Base-by-base conservation (phyloP, 2,329 filamentous ascomycete genomes). In the Nigrograna mackinnonii region DNA sequence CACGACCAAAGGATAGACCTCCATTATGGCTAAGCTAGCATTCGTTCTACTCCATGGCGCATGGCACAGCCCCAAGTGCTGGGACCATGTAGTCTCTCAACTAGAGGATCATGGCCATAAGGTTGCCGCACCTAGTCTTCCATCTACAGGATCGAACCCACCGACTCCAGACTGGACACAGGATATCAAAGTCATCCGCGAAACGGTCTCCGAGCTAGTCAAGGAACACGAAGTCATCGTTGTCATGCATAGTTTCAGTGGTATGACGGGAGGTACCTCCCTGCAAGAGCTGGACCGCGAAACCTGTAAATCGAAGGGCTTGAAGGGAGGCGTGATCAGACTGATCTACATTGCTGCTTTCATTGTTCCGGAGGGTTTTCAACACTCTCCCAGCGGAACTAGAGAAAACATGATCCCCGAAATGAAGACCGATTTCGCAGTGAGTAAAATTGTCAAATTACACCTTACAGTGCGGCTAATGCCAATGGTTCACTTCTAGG, bases 1-100 rank as follows among this genome's bases (percentile, higher is more conserved):
- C n/a, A n/a, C n/a, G n/a, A n/a, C n/a, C n/a, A n/a, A n/a, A n/a
- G n/a, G n/a, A n/a, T n/a, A n/a, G n/a, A n/a, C n/a, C n/a, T n/a
- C n/a, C 24, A 28, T 31, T n/a, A 44, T 48, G 45, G 35, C 47
- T 12, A 50, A 50, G 30, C 47, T 44, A 32, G 26, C 37, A n/a
- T 41, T 50, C 35, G 47, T 50, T 13, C 35, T 41, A 17, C 34
- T 50, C 21, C 47, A 41, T 16, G 47, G 47, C n/a, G 47, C 47
- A 11, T 50, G 47, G 37, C 47, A 50, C 35, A 41, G 24, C 7
- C 43, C 46, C 7, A n/a, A 30, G 12, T 41, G 33, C 28, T 50
- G 38, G 37, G 40, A 35, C 20, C 24, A 11, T 38, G 31, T 16
- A 26, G 26, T 4, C 17, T 47, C 7, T 42, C 41, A 11, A 37